Evolutionary conservation across 768 basidiomycete species (phyloP), one percentile per base, ranked within the genome.

Genomic region (Ramaria sp.): DNA sequence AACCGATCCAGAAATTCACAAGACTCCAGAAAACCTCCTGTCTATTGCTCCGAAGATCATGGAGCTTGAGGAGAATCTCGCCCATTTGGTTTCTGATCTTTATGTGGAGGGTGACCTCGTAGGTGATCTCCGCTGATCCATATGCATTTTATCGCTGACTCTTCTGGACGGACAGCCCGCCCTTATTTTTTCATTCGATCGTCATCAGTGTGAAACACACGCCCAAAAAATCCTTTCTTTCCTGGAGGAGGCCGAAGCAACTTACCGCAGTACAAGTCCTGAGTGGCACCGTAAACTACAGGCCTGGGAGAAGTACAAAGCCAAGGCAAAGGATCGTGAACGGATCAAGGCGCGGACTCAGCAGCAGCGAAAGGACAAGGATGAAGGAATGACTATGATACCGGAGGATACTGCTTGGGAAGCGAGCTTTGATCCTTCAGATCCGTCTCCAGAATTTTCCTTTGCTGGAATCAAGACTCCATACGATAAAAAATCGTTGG

Each of bases 111-210:
- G 74, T 3, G 72, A 82, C 59, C 72, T 87, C 37, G 84, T 84
- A 61, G 63, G 82, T 69, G 6, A 0, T 11, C 33, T 30, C 41
- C 27, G 27, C 27, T 5, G 27, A 6, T 47, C 49, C 11, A 39
- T 41, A 20, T 31, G 27, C n/a, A 27, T 27, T 27, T 31, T 19
- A 30, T 17, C 56, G 24, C 17, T 37, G 48, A 54, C 46, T 27
- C 51, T 19, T 42, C 0, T 53, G 9, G 19, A 27, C n/a, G 45
- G 6, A 2, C 45, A 83, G 82, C 83, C 84, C 3, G 85, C 83
- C 0, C 77, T 88, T 12, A 66, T 87, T 20, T 88, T 88, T 70
- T 77, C 72, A 53, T 84, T 87, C 62, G 81, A 85, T 60, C 76
- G 85, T 19, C 65, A 69, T 1, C 70, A 72, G 19, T 86, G 84